Evolutionary conservation across 2,329 filamentous ascomycete species (phyloP).

Genomic region (Macrophomina pseudophaseolina): DNA sequence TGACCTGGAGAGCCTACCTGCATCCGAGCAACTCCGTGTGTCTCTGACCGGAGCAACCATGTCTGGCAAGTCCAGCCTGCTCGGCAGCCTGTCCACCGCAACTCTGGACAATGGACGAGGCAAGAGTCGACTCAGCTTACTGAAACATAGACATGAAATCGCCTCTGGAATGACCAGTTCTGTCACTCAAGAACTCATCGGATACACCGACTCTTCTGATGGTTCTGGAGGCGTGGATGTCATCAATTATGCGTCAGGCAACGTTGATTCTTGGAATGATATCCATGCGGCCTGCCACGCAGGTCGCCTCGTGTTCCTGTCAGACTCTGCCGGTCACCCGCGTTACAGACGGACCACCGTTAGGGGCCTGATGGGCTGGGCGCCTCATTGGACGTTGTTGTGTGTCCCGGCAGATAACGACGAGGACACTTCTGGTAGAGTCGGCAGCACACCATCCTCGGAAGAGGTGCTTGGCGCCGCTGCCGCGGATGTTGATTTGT

Average conservation of each 20-base stretch:
- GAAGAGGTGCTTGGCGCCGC: constrained; percentile 59
- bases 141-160: constrained; percentile 94
- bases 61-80: constrained; percentile 88
- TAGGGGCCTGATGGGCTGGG: constrained; percentile 91
- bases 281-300: constrained; percentile 79
- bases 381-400: constrained; percentile 89
- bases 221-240: constrained; percentile 32
- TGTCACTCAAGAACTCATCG: constrained; percentile 89
- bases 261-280: constrained; percentile 92
- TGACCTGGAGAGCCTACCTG: constrained; percentile 26
- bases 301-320: constrained; percentile 82
- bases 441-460: constrained; percentile 55
- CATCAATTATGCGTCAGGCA: constrained; percentile 78
- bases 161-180: constrained; percentile 91
- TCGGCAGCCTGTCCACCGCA: constrained; percentile 87
- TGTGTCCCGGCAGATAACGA: constrained; percentile 83
- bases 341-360: constrained; percentile 88
- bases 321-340: constrained; percentile 90
- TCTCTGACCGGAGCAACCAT: constrained; percentile 88
- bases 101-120: constrained; percentile 90
- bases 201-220: constrained; percentile 60
- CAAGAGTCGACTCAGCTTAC: constrained; percentile 82
- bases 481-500: constrained; percentile 69
- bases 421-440: constrained; percentile 52
- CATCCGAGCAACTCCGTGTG: constrained; percentile 73